Percentiles rank a stretch among this genome's conserved stretches.
Evolutionary conservation across 495 filamentous ascomycete species (phyloP).

Genomic region (Podospora conica): DNA sequence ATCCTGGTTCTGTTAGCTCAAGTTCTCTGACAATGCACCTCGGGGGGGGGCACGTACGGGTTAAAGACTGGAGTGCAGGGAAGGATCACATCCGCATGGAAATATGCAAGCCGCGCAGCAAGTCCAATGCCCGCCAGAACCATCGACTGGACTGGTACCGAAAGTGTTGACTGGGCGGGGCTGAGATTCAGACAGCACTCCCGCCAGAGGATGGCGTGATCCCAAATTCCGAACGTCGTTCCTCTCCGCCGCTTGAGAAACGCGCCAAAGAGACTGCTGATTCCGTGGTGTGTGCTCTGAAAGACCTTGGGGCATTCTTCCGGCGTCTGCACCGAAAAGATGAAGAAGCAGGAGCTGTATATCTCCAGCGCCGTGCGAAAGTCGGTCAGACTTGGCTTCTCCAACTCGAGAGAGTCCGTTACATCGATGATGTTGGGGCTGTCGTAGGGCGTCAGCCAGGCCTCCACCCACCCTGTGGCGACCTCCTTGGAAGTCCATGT

Average conservation of each 20-base stretch:
- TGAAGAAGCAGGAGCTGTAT: conserved; percentile 62
- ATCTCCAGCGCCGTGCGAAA: conserved; percentile 54
- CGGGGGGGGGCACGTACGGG: conserved; percentile 25
- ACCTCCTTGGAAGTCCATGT: conserved; percentile 58
- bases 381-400: conserved; percentile 52
- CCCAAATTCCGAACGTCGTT: conserved; percentile 60
- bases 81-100: conserved; percentile 59
- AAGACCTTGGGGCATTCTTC: conserved; percentile 59
- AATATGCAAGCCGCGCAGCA: conserved; percentile 31
- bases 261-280: conserved; percentile 58
- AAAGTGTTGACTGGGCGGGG: conserved; percentile 18
- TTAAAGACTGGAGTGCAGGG: conserved; percentile 65
- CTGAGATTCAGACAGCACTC: conserved; percentile 50
- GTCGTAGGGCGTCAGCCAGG: conserved; percentile 56
- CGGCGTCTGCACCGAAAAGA: conserved; percentile 60
- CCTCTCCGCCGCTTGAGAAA: conserved; percentile 59
- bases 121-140: conserved; percentile 36
- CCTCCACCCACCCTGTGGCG: conserved; percentile 53
- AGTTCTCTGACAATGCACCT: not conserved
- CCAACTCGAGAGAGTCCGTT: conserved; percentile 50
- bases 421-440: conserved; percentile 44
- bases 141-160: conserved; percentile 44
- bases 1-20: conserved; percentile 20
- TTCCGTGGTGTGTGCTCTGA: conserved; percentile 61
- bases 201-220: conserved; percentile 61